phyloP scores from a whole-genome alignment of 306 rosid species.

The Vigna angularis region DNA sequence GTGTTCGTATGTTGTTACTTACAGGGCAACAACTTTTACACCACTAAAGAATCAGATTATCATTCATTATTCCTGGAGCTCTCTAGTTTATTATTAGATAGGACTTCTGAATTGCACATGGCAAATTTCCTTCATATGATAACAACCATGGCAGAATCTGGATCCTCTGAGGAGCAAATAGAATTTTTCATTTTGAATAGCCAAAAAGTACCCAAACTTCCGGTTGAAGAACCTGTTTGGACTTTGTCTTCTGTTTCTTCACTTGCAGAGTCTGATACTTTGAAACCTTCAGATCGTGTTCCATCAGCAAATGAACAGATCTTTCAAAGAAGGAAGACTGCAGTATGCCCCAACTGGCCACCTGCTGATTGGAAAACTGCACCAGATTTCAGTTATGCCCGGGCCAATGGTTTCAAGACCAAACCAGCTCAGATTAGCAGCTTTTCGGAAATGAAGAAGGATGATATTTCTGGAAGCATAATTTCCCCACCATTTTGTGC shows the following conservation, averaged over 20 bases:
- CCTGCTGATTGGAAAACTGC: constrained; percentile 90
- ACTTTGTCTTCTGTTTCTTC: constrained; percentile 53
- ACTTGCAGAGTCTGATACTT: constrained; percentile 45
- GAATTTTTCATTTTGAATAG: constrained; percentile 71
- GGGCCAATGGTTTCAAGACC: constrained; percentile 60
- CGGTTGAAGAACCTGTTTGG: constrained; percentile 84
- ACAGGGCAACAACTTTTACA: constrained; percentile 73
- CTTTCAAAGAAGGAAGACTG: constrained; percentile 58
- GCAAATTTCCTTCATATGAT: constrained; percentile 93
- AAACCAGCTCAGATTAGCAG: constrained; percentile 52
- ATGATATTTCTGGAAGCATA: constrained; percentile 47
- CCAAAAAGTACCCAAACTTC: constrained; percentile 74
- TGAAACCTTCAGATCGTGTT: constrained; percentile 40
- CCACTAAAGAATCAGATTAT: constrained; percentile 64
- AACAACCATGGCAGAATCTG: constrained; percentile 77
- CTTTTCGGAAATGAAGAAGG: constrained; percentile 41
- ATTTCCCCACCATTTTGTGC: constrained; percentile 41
- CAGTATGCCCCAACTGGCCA: constrained; percentile 64
- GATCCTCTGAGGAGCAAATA: constrained; percentile 70
- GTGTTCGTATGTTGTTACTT: constrained; percentile 30
- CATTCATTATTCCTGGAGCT: constrained; percentile 89
- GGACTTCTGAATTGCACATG: constrained; percentile 67
- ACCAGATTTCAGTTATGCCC: constrained; percentile 77
- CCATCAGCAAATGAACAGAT: constrained; percentile 50
- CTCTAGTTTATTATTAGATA: constrained; percentile 70